Evolutionary conservation across 805 yeast species (phyloP), one percentile per base, ranked within the genome.

Genomic region (Candida jianshihensis): DNA sequence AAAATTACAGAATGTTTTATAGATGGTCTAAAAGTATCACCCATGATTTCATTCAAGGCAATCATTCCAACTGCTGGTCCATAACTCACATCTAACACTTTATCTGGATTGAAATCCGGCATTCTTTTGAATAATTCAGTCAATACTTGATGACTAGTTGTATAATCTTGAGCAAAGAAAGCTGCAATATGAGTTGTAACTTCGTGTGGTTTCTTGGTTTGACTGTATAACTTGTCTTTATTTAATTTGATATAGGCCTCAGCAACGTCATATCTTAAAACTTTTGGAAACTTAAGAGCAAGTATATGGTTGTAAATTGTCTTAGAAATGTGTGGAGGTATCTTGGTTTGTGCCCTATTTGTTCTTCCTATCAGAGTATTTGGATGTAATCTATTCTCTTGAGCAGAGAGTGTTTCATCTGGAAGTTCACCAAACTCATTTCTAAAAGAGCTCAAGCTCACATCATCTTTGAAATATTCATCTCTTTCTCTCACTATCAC

Each of bases 11-110:
- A 78, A 27, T 85, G 87, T 48, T 85, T 85, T 12, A 64, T 62
- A 15, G 61, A 61, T 0, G 95, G 87, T 15, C 60, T 55, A 61
- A 73, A 82, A 0, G 70, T 70, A 3, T 69, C 69, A 0, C 84
- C 88, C 77, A 86, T 75, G 1, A 89, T 49, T 49, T 88, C 96
- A 52, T 89, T 86, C 35, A 88, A 63, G 0, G 95, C 97, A 13
- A 89, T 61, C 66, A 92, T 77, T 2, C 97, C 97, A 0, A 94
- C 81, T 2, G 87, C 90, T 1, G 98, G 97, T 0, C 98, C 97
- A 53, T 71, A 78, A 0, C 96, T 90, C 12, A 86, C 73, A 51
- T 86, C 94, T 34, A 92, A 64, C 1, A 92, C 73, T 5, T 73
- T 64, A 20, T 69, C 51, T 0, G 97, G 97, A 17, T 57, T 57